Base-by-base conservation (phyloP, 148 eudicot genomes). In the Simmondsia chinensis region DNA sequence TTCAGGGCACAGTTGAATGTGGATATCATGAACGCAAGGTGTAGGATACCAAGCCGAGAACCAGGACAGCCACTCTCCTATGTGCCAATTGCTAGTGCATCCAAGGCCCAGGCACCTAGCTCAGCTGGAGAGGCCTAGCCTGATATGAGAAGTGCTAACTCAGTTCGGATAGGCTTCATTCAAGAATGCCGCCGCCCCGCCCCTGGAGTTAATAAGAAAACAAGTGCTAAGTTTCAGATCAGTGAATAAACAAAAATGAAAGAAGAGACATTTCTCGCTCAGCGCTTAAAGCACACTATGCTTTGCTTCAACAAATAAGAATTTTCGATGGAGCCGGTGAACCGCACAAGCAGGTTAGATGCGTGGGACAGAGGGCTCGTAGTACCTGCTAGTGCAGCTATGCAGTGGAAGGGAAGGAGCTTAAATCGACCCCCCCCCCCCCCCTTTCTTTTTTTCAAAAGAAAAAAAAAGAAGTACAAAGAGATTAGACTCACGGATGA, bases 11-110 rank as follows among this genome's bases (percentile, higher is more conserved):
- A 43, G 38, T 53, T 39, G 58, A 39, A 41, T 53, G 38, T 40
- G 40, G 48, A 53, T 41, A 53, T 53, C 58, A 53, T 53, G 28
- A 53, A 41, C 26, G 48, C 37, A 44, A 32, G 35, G 38, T 42
- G 28, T 13, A 53, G 27, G 39, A 48, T 27, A 53, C 19, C 27
- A 40, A 38, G 19, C 31, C 26, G 36, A 41, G 48, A 39, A 39
- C 15, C 45, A 9, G 20, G 34, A 26, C 57, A 52, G 38, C 18
- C 32, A 27, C 2, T 43, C 21, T 4, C 47, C 29, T 29, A 29
- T 29, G 33, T 29, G 33, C 33, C 33, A 10, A 29, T 29, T 10
- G 33, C 33, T 29, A 29, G 33, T 10, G 10, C 33, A 29, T 29
- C 10, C 33, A 29, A 10, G 33, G 33, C 33, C 33, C 33, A 6